Percentiles rank a stretch among this genome's conserved stretches.
phyloP scores from a whole-genome alignment of 2,329 filamentous ascomycete genomes.

The Xylariales sp. region DNA sequence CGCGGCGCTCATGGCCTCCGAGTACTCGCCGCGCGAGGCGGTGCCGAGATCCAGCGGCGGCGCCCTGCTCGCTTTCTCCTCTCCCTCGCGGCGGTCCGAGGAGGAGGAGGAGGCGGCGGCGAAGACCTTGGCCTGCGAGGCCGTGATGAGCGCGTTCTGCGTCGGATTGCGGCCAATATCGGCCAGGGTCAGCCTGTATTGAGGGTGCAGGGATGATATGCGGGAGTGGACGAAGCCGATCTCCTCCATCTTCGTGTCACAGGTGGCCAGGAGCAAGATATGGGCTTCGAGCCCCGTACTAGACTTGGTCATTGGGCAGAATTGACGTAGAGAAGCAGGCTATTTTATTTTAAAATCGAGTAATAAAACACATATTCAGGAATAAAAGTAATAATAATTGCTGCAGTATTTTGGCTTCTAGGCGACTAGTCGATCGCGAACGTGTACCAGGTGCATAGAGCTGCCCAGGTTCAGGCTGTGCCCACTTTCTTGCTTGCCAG shows the following conservation, averaged over 20 bases:
- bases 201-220: constrained; percentile 26
- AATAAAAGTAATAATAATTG: too few species aligned
- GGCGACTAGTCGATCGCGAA: too few species aligned
- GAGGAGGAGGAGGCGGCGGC: background rate
- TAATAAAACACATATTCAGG: too few species aligned
- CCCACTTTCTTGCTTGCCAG: too few species aligned
- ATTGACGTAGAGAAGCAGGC: too few species aligned
- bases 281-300: background rate
- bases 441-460: too few species aligned
- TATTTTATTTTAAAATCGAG: too few species aligned
- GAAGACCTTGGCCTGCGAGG: background rate
- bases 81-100: too few species aligned
- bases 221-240: constrained; percentile 48
- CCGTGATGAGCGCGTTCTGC: background rate
- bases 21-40: background rate
- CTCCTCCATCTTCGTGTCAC: constrained; percentile 61
- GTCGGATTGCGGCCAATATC: constrained; percentile 12
- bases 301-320: too few species aligned
- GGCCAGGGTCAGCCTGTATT: constrained; percentile 19
- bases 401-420: too few species aligned
- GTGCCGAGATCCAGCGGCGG: background rate
- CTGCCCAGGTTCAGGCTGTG: too few species aligned
- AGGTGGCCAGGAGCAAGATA: constrained; percentile 45
- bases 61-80: too few species aligned
- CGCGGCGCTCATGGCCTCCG: background rate